Conservation (phyloP, 345 rosid genomes). For the Brassica incana region DNA sequence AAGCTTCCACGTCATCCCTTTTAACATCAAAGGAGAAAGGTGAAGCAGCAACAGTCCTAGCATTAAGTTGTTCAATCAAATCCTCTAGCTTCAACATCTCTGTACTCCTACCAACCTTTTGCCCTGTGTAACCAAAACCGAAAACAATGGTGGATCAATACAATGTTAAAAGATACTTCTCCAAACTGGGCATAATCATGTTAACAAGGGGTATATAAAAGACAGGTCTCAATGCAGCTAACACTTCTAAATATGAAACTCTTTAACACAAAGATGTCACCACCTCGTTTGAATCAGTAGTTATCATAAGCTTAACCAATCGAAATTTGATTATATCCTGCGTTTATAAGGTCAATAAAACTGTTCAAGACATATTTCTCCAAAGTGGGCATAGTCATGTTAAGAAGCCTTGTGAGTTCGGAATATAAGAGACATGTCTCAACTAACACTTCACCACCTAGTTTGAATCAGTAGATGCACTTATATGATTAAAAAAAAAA, state of each 20-base stretch:
- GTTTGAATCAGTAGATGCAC: background rate
- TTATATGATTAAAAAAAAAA: background rate
- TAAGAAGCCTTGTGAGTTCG: too few relatives aligned
- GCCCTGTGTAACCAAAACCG: slow-evolving; percentile 48
- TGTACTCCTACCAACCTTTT: slow-evolving; percentile 70
- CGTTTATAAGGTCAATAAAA: background rate
- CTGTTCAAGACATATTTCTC: too few relatives aligned
- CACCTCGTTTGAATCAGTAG: background rate
- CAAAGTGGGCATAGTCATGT: background rate
- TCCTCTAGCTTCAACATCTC: slow-evolving; percentile 66
- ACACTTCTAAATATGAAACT: background rate
- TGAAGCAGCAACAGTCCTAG: slow-evolving; percentile 73
- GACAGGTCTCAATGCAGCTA: background rate
- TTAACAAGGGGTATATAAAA: background rate
- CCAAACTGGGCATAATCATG: background rate
- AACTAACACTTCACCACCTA: too few relatives aligned
- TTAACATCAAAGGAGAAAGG: slow-evolving; percentile 63
- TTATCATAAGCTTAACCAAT: background rate
- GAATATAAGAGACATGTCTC: background rate
- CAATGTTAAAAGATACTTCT: background rate
- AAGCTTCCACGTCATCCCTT: slow-evolving; percentile 68
- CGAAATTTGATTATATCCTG: background rate
- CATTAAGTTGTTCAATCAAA: slow-evolving; percentile 67
- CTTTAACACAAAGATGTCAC: background rate
- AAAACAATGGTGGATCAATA: background rate